phyloP scores from a whole-genome alignment of 2,329 filamentous ascomycete genomes.

The Coleophoma cylindrospora region DNA sequence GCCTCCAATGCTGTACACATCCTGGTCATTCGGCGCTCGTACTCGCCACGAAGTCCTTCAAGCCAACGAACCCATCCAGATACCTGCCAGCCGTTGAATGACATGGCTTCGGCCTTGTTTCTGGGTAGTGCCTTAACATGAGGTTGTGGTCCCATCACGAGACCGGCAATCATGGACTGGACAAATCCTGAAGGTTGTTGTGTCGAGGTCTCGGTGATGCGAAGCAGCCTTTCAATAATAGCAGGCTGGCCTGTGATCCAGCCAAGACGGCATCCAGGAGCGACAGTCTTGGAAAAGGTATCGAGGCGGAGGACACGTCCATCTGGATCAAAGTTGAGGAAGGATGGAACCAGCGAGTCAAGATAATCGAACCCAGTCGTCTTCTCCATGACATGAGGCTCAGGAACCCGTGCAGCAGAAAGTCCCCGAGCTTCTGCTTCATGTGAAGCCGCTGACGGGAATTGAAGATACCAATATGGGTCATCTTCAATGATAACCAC shows the following conservation, averaged over 20 bases:
- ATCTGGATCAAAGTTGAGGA: slow-evolving; percentile 74
- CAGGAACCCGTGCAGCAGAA: slow-evolving; percentile 11
- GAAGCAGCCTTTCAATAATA: slow-evolving; percentile 66
- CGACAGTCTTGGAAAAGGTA: slow-evolving; percentile 90
- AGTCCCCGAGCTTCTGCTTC: slow-evolving; percentile 31
- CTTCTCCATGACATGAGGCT: slow-evolving; percentile 25
- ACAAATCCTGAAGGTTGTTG: slow-evolving; percentile 88
- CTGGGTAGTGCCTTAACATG: slow-evolving; percentile 37
- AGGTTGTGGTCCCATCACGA: slow-evolving; percentile 67
- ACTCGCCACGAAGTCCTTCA: slow-evolving; percentile 74
- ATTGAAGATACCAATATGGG: slow-evolving; percentile 94
- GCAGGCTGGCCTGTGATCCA: slow-evolving; percentile 85
- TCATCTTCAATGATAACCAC: slow-evolving; percentile 92
- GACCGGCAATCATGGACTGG: slow-evolving; percentile 73
- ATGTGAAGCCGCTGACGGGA: slow-evolving; percentile 57
- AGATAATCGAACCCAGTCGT: slow-evolving; percentile 71
- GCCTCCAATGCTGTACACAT: slow-evolving; percentile 74
- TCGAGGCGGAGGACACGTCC: slow-evolving; percentile 86
- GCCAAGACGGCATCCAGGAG: slow-evolving; percentile 82
- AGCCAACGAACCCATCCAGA: slow-evolving; percentile 91
- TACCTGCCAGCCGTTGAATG: slow-evolving; percentile 64
- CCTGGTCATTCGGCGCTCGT: slow-evolving; percentile 76
- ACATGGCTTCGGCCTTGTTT: slow-evolving; percentile 26
- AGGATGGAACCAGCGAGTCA: slow-evolving; percentile 79
- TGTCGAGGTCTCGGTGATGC: slow-evolving; percentile 72